These are phyloP conservation scores for Solanum tacnaense DNA, from an alignment of 257 asterid genomes.

Conservation along the genomic window DNA sequence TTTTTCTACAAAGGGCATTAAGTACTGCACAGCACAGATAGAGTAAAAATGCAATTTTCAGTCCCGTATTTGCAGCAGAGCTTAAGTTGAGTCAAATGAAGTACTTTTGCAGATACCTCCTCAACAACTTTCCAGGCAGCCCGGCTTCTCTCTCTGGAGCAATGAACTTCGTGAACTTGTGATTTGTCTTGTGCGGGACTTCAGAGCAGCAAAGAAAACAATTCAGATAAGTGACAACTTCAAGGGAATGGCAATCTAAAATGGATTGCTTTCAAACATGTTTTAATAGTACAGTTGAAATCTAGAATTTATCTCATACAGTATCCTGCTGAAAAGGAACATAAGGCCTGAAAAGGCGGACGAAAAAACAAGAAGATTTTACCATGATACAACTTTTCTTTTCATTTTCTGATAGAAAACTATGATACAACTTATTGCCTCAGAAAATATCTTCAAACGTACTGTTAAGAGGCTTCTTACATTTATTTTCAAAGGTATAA, in stretches of 20 bases:
- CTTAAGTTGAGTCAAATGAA: background rate
- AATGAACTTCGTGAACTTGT: conserved; percentile 58
- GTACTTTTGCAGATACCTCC: conserved; percentile 34
- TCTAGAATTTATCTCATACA: background rate
- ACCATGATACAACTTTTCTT: background rate
- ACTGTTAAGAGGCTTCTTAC: background rate
- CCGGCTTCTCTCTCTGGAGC: conserved; percentile 94
- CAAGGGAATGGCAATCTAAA: background rate
- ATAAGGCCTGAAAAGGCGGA: background rate
- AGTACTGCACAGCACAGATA: conserved; percentile 42
- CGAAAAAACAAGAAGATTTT: background rate
- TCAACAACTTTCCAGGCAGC: conserved; percentile 73
- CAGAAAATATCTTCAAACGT: background rate
- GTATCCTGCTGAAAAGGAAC: background rate
- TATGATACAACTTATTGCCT: background rate
- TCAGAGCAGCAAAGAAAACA: conserved; percentile 22
- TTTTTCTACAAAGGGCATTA: conserved; percentile 62
- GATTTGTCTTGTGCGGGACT: conserved; percentile 30
- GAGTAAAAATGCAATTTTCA: conserved; percentile 3
- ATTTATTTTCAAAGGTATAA: background rate
- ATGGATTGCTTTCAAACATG: background rate
- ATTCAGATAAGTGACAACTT: background rate
- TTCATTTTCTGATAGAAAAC: background rate
- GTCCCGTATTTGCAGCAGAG: background rate
- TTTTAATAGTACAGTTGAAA: background rate